These are phyloP conservation scores for Dalbergia cochinchinensis DNA, from an alignment of 306 rosid genomes.

Conservation along the genomic window DNA sequence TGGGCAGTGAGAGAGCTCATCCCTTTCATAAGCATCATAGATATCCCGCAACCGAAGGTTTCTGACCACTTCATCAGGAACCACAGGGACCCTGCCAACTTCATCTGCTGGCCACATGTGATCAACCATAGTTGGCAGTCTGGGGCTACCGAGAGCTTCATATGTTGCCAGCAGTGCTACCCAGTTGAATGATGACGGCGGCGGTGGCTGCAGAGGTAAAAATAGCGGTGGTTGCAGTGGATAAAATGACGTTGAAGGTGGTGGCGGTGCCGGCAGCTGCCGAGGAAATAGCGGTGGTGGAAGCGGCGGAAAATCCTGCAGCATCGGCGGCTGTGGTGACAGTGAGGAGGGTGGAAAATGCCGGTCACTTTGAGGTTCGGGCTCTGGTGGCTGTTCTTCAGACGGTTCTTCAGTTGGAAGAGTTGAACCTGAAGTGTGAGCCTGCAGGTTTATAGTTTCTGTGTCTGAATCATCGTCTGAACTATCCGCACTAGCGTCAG, in stretches of 20 bases:
- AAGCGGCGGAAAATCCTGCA: too few species aligned
- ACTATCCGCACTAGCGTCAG: constrained; percentile 25
- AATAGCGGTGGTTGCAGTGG: neutral
- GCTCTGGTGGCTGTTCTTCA: neutral
- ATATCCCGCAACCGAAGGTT: constrained; percentile 54
- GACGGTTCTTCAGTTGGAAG: too few species aligned
- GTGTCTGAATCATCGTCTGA: constrained; percentile 48
- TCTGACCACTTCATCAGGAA: neutral
- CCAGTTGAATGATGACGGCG: neutral
- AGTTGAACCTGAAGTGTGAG: too few species aligned
- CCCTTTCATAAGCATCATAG: constrained; percentile 45
- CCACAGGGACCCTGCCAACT: constrained; percentile 55
- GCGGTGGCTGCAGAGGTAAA: neutral
- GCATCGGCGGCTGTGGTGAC: too few species aligned
- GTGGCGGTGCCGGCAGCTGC: too few species aligned
- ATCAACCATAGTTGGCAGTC: too few species aligned
- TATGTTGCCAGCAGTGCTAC: neutral
- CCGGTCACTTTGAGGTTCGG: neutral
- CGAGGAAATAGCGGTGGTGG: too few species aligned
- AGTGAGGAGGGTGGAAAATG: neutral
- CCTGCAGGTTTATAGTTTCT: constrained; percentile 31
- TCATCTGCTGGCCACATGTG: neutral
- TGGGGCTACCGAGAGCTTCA: neutral
- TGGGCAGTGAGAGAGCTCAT: constrained; percentile 60
- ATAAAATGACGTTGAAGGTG: too few species aligned